These are phyloP conservation scores for Mycena citricolor DNA, from an alignment of 1,284 basidiomycete genomes.

Conservation along the genomic window DNA sequence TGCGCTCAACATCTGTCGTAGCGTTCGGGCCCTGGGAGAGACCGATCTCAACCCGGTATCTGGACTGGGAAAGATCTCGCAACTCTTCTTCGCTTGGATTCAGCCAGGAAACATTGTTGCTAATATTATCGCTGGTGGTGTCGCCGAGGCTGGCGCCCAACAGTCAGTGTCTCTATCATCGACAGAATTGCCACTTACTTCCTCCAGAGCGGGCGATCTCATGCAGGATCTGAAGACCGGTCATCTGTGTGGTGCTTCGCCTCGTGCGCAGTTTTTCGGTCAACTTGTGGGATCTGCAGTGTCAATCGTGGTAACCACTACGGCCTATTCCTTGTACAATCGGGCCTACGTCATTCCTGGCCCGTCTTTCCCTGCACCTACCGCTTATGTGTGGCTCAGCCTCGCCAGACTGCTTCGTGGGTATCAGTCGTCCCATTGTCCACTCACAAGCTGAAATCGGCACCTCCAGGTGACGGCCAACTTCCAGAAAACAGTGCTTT, in stretches of 20 bases:
- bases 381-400: conserved; percentile 89
- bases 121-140: conserved; percentile 94
- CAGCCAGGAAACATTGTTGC: conserved; percentile 95
- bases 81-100: conserved; percentile 90
- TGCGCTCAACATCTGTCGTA: conserved; percentile 29
- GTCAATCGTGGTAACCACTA: conserved; percentile 86
- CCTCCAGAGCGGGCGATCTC: conserved; percentile 83
- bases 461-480: conserved; percentile 67
- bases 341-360: conserved; percentile 85
- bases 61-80: conserved; percentile 92
- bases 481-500: conserved; percentile 75
- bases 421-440: conserved; percentile 33
- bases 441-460: conserved; percentile 1
- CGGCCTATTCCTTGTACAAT: conserved; percentile 87
- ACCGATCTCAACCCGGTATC: conserved; percentile 94
- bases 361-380: conserved; percentile 91
- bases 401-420: conserved; percentile 85
- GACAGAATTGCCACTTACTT: conserved; percentile 1
- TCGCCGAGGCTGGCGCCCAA: conserved; percentile 94
- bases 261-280: conserved; percentile 84
- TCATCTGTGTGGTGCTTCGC: conserved; percentile 83
- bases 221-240: conserved; percentile 99
- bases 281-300: conserved; percentile 87
- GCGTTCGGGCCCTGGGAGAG: conserved; percentile 88
- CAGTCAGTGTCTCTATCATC: conserved; percentile 56